These are phyloP conservation scores for Calocera cornea DNA, from an alignment of 768 basidiomycete genomes.

Conservation along the genomic window DNA sequence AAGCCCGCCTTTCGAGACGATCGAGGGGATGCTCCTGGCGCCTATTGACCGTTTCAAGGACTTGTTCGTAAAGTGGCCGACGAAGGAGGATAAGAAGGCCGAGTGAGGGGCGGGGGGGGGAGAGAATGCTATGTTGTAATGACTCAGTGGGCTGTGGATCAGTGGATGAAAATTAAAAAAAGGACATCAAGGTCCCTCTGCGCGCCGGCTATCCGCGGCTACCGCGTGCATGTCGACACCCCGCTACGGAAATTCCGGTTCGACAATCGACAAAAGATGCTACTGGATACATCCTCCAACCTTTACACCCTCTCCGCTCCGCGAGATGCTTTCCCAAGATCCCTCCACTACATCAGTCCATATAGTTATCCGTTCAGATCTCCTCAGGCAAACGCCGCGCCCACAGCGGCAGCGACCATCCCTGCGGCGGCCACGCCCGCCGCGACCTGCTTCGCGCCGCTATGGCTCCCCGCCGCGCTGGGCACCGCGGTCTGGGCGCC, in stretches of 20 bases:
- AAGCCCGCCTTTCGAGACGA: slow-evolving; percentile 47
- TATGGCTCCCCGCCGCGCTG: not conserved
- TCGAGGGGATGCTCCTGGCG: slow-evolving; percentile 39
- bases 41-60: slow-evolving; percentile 51
- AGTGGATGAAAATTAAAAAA: too few species aligned
- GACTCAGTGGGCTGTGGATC: too few species aligned
- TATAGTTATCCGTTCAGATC: not conserved
- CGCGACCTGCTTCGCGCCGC: slow-evolving; percentile 5
- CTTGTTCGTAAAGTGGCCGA: slow-evolving; percentile 41
- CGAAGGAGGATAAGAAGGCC: slow-evolving; percentile 36
- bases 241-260: too few species aligned
- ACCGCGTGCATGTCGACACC: too few species aligned
- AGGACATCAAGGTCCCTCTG: too few species aligned
- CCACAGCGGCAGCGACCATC: slow-evolving; percentile 4
- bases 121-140: too few species aligned
- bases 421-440: not conserved
- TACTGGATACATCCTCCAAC: too few species aligned
- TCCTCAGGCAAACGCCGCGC: slow-evolving; percentile 6
- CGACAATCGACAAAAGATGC: too few species aligned
- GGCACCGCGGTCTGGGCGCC: not conserved
- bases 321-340: not conserved
- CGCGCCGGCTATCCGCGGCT: too few species aligned
- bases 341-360: too few species aligned
- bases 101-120: too few species aligned
- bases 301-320: too few species aligned